phyloP scores from a whole-genome alignment of 306 rosid species.

The Fragaria vesca region DNA sequence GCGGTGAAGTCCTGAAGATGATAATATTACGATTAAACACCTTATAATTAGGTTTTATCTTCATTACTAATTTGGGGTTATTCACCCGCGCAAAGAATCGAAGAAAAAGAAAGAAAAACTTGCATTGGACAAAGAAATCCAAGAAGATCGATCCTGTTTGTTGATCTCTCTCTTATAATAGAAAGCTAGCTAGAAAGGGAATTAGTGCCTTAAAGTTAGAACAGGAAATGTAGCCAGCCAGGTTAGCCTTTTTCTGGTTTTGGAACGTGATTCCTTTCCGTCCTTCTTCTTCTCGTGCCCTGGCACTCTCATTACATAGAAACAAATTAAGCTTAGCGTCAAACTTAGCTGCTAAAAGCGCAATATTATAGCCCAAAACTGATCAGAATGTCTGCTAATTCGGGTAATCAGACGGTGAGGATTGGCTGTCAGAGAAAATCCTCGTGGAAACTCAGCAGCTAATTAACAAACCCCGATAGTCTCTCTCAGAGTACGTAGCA shows the following conservation, averaged over 20 bases:
- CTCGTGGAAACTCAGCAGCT: slow-evolving; percentile 5
- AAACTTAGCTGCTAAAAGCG: neutral
- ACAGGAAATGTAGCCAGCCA: neutral
- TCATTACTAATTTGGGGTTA: neutral
- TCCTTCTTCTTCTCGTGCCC: neutral
- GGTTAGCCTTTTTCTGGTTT: slow-evolving; percentile 12
- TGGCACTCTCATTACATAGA: slow-evolving; percentile 2
- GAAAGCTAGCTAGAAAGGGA: slow-evolving; percentile 21
- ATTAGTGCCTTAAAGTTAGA: slow-evolving; percentile 28
- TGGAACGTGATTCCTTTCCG: slow-evolving; percentile 25
- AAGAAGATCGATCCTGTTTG: neutral
- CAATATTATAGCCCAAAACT: neutral
- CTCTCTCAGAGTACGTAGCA: neutral
- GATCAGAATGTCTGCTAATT: slow-evolving; percentile 29
- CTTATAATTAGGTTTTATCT: neutral
- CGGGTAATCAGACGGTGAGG: slow-evolving; percentile 17
- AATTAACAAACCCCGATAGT: neutral
- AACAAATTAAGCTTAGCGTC: slow-evolving; percentile 13
- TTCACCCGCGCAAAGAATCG: neutral
- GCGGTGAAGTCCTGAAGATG: neutral
- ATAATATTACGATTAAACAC: neutral
- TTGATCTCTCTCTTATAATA: neutral
- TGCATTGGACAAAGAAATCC: neutral
- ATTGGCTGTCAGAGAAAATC: slow-evolving; percentile 6
- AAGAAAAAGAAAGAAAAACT: neutral